Percentiles rank a stretch among this genome's conserved stretches.
Conservation (phyloP, 2,329 filamentous ascomycete species). For the Calonectria pseudoturangicola region DNA sequence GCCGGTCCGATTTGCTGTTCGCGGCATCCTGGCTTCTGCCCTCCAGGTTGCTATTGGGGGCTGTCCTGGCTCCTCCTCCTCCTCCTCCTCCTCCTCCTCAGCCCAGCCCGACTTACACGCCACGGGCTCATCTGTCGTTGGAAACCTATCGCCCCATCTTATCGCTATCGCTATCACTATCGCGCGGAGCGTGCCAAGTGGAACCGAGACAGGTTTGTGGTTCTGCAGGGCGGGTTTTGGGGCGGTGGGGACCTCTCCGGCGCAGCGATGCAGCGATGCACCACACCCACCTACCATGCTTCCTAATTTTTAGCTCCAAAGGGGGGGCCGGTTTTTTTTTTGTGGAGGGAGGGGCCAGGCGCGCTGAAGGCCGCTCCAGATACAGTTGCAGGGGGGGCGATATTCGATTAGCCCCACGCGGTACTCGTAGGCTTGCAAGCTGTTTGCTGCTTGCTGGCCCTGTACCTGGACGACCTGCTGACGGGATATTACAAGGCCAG, state of each 20-base stretch:
- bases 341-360: background rate
- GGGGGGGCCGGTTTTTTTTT: background rate
- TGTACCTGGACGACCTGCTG: background rate
- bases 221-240: slow-evolving; percentile 18
- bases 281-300: background rate
- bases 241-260: slow-evolving; percentile 8
- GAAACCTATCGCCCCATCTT: slow-evolving; percentile 39
- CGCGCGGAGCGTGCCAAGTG: background rate
- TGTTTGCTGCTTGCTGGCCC: background rate
- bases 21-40: no score
- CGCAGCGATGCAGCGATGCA: background rate
- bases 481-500: background rate
- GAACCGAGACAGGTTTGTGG: background rate
- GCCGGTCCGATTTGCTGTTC: no score
- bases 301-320: slow-evolving; percentile 33
- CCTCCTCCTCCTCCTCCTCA: background rate
- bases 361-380: no score
- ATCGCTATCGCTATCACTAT: slow-evolving; percentile 44
- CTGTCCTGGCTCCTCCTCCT: background rate
- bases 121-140: slow-evolving; percentile 17
- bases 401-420: slow-evolving; percentile 6
- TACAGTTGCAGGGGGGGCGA: background rate
- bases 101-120: slow-evolving; percentile 32
- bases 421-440: background rate
- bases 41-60: background rate